Evolutionary conservation across 2,329 filamentous ascomycete genomes (phyloP).

Genomic region (Claviceps sp.): DNA sequence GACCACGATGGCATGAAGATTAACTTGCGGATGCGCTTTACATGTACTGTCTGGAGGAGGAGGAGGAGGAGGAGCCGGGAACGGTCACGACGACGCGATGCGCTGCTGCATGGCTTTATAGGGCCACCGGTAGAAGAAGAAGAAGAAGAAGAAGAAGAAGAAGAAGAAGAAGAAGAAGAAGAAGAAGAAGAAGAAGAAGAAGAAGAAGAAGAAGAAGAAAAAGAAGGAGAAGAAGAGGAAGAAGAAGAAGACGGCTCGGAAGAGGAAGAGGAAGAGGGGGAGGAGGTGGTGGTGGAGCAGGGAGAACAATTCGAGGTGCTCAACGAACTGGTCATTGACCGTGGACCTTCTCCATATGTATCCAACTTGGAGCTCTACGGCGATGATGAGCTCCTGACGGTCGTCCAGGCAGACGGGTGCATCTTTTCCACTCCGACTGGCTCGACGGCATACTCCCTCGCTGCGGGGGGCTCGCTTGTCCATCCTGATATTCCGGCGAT

Average conservation of each 20-base stretch:
- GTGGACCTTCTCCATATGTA: conserved; percentile 90
- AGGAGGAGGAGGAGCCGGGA: conserved; percentile 80
- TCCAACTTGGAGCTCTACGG: conserved; percentile 94
- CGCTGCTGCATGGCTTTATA: no score
- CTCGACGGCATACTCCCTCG: conserved; percentile 90
- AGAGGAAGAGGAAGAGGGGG: conserved; percentile 20
- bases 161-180: conserved; percentile 39
- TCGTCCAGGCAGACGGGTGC: conserved; percentile 92
- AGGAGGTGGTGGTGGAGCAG: conserved; percentile 66
- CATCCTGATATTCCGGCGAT: conserved; percentile 96
- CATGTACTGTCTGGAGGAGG: conserved; percentile 85
- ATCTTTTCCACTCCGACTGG: conserved; percentile 96
- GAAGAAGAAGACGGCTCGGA: conserved; percentile 31
- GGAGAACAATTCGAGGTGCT: conserved; percentile 95
- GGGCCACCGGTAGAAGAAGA: no score
- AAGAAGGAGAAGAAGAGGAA: conserved; percentile 33
- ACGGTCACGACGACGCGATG: conserved; percentile 47
- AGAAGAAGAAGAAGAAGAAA: no score
- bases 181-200: conserved; percentile 30
- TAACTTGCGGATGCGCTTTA: conserved; percentile 96
- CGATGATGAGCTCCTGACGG: conserved; percentile 86
- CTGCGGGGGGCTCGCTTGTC: conserved; percentile 86
- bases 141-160: no score
- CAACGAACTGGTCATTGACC: conserved; percentile 96
- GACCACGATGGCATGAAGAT: conserved; percentile 92